phyloP scores from a whole-genome alignment of 1,284 basidiomycete species.

The Ceratobasidium sp. region DNA sequence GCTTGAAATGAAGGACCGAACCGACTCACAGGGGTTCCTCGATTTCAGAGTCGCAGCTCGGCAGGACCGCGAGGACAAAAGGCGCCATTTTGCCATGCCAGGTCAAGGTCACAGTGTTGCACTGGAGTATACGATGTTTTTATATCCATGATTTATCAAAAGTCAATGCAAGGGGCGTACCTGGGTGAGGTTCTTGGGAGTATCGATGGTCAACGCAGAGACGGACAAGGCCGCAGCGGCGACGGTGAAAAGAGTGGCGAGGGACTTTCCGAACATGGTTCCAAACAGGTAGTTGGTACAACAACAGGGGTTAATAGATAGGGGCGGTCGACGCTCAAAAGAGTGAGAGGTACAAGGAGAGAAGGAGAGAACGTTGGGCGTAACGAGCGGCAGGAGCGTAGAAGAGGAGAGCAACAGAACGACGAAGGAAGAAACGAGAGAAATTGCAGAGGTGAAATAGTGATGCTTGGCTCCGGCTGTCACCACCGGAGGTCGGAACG shows the following conservation, averaged over 20 bases:
- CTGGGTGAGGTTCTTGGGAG: constrained; percentile 33
- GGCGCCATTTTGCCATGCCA: constrained; percentile 37
- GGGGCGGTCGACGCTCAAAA: constrained; percentile 28
- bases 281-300: constrained; percentile 7
- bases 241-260: constrained; percentile 20
- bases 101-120: constrained; percentile 15
- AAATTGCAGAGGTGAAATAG: not conserved
- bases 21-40: constrained; percentile 28
- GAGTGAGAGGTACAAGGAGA: constrained; percentile 19
- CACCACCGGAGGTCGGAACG: not conserved
- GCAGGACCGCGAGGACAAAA: constrained; percentile 27
- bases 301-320: constrained; percentile 13
- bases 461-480: constrained; percentile 21
- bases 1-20: not conserved
- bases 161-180: not conserved
- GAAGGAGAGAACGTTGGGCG: constrained; percentile 9
- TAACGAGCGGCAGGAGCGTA: constrained; percentile 7
- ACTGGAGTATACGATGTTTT: constrained; percentile 1
- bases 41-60: constrained; percentile 22
- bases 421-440: not conserved
- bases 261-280: constrained; percentile 32
- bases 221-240: constrained; percentile 22
- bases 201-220: constrained; percentile 22
- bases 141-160: not conserved
- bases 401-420: constrained; percentile 14